Percentiles rank a stretch among this genome's conserved stretches.
Evolutionary conservation across 352 stramenopile genomes (phyloP).

Genomic region (Phytophthora boehmeriae): DNA sequence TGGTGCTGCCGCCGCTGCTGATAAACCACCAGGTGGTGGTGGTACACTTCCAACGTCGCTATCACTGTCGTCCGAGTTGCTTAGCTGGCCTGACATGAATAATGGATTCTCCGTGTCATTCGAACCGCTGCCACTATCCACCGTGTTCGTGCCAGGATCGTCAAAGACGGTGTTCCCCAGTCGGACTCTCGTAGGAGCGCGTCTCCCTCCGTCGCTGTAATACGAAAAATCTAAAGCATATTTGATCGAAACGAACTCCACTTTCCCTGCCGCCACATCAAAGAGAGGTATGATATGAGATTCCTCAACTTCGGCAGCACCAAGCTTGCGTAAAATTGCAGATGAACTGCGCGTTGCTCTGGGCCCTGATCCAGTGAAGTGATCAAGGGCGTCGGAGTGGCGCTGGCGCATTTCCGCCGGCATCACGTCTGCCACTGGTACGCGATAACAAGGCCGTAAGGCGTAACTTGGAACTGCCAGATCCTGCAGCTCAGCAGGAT

Average conservation of each 20-base stretch:
- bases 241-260: slow-evolving; percentile 9
- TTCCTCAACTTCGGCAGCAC: slow-evolving; percentile 1
- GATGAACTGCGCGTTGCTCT: background rate
- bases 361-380: background rate
- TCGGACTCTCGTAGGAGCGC: background rate
- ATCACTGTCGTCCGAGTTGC: too few relatives aligned
- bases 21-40: too few relatives aligned
- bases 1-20: background rate
- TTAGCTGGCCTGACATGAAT: too few relatives aligned
- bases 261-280: background rate
- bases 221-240: slow-evolving; percentile 15
- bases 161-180: slow-evolving; percentile 7
- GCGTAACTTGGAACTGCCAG: slow-evolving; percentile 1
- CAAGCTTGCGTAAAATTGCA: background rate
- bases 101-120: too few relatives aligned
- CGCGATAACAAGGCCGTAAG: slow-evolving; percentile 4
- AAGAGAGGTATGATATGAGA: background rate
- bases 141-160: too few relatives aligned
- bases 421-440: slow-evolving; percentile 13
- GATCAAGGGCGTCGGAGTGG: background rate
- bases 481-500: background rate
- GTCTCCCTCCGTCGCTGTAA: background rate
- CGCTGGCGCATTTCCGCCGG: slow-evolving; percentile 6
- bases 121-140: too few relatives aligned
- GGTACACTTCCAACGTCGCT: too few relatives aligned